Conservation (phyloP, 257 asterid genomes). For the Forsythia viridissima region DNA sequence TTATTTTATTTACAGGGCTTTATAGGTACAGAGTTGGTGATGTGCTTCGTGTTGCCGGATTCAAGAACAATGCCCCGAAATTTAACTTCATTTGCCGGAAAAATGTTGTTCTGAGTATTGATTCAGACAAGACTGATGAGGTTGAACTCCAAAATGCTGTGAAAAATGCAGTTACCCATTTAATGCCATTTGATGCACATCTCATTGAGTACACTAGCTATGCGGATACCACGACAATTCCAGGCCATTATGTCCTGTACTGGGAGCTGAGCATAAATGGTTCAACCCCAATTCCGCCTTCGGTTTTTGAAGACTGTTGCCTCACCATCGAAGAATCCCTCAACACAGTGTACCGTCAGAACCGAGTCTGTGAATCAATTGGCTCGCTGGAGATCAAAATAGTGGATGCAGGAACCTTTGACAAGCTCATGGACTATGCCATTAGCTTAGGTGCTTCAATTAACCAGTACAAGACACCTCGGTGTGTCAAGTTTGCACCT, state of each 20-base stretch:
- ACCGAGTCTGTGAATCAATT: conserved; percentile 71
- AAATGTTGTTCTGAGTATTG: conserved; percentile 84
- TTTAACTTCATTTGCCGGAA: conserved; percentile 90
- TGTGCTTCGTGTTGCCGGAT: conserved; percentile 83
- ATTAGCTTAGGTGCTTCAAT: conserved; percentile 85
- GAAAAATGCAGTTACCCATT: conserved; percentile 56
- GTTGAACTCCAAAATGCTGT: conserved; percentile 91
- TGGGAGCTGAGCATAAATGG: conserved; percentile 70
- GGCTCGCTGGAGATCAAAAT: conserved; percentile 88
- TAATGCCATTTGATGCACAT: conserved; percentile 62
- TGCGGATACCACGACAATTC: conserved; percentile 64
- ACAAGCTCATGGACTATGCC: conserved; percentile 92
- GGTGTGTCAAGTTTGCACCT: conserved; percentile 82
- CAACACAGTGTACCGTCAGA: conserved; percentile 77
- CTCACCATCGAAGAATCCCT: conserved; percentile 80
- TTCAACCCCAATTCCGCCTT: conserved; percentile 67
- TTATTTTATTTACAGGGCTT: conserved; percentile 43
- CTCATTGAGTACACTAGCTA: conserved; percentile 80
- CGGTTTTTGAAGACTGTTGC: conserved; percentile 85
- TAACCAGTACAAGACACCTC: conserved; percentile 86
- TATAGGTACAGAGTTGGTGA: conserved; percentile 91
- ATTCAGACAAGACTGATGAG: conserved; percentile 87
- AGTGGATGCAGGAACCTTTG: conserved; percentile 77
- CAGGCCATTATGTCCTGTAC: conserved; percentile 83
- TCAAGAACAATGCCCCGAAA: conserved; percentile 90